Base-by-base conservation (phyloP, 169 alveolate species). In the Amoebophrya sp. region DNA sequence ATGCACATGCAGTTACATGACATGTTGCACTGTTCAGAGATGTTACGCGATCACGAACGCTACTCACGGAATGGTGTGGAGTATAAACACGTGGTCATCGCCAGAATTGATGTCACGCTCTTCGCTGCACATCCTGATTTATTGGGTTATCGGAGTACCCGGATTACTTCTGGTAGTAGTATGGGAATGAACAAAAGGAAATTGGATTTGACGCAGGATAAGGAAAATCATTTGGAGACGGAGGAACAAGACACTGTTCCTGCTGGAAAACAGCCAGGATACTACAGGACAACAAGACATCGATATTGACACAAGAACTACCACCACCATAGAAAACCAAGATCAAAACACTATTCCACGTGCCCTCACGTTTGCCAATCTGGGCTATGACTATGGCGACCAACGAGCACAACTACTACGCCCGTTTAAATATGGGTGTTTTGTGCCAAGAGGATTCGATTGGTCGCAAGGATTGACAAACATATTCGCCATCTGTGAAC, bases 1-100 rank as follows among this genome's bases (percentile, higher is more conserved):
- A 65, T 65, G 83, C 83, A 65, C 38, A 65, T 65, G 83, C 83
- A 65, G 83, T 18, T 65, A 36, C 83, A 65, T 36, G 83, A 65
- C 83, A 65, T 65, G 83, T 65, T 29, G 83, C 12, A 18, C 38
- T 65, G 83, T 36, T 6, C 36, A 6, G 83, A 65, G 26, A 65
- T 65, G 26, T 36, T 65, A 10, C 12, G 83, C 36, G 83, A 65
- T 36, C 83, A 65, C 83, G 83, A 65, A 36, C 12, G 33, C 36
- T 65, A 26, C 36, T 26, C 33, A 6, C 83, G 83, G 83, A 0
- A 6, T 10, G 33, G 33, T 6, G 83, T 65, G 1, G 36, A 6
- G 2, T 65, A 65, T 36, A 18, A 6, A 6, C 83, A 65, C 83
- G 83, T 65, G 10, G 83, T 65, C 38, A 1, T 65, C 83, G 26